phyloP scores from a whole-genome alignment of 129 eudicot genomes.

The Chrysanthemum makinoi region DNA sequence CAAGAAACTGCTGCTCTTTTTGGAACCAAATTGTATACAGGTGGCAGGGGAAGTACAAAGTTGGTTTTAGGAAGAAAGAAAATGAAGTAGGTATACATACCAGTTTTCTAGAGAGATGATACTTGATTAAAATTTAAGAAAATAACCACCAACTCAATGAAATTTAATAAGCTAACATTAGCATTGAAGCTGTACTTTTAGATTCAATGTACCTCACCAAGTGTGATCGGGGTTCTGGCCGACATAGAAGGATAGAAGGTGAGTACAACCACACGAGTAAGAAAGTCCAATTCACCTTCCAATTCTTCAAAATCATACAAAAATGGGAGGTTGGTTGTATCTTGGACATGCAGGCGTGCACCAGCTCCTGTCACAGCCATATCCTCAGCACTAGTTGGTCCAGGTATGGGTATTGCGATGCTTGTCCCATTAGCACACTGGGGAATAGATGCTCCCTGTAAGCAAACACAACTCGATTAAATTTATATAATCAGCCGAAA shows the following conservation, averaged over 20 bases:
- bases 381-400: slow-evolving; percentile 79
- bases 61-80: not conserved
- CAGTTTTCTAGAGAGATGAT: slow-evolving; percentile 2
- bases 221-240: slow-evolving; percentile 78
- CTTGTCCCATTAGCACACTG: slow-evolving; percentile 89
- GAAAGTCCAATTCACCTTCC: slow-evolving; percentile 95
- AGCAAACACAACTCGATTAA: slow-evolving; percentile 26
- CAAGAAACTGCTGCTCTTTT: slow-evolving; percentile 15
- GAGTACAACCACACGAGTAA: slow-evolving; percentile 88
- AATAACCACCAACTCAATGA: not conserved
- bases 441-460: slow-evolving; percentile 94
- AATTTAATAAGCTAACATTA: not conserved
- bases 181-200: not conserved
- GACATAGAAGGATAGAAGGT: slow-evolving; percentile 83
- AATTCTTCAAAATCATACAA: slow-evolving; percentile 95
- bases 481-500: not conserved
- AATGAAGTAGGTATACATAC: not conserved
- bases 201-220: slow-evolving; percentile 75
- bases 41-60: slow-evolving; percentile 18
- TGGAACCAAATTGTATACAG: slow-evolving; percentile 1
- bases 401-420: slow-evolving; percentile 70
- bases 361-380: slow-evolving; percentile 98
- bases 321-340: slow-evolving; percentile 55
- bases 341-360: slow-evolving; percentile 76
- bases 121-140: slow-evolving; percentile 9